These are phyloP conservation scores for Erodium moschatum DNA, from an alignment of 441 rosid species.

Conservation along the genomic window DNA sequence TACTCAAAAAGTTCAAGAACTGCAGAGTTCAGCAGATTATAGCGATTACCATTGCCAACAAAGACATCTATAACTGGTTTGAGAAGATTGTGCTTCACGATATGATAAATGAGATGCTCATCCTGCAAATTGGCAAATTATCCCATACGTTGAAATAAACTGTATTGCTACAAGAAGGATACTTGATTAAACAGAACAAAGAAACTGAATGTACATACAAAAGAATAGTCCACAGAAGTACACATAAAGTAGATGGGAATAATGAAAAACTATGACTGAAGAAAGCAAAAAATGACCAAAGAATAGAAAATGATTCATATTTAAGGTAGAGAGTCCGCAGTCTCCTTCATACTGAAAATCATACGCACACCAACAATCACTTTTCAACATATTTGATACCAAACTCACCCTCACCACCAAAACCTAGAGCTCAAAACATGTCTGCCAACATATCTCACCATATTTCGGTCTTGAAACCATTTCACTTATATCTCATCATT, in stretches of 20 bases:
- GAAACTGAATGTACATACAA: background rate
- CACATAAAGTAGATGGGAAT: background rate
- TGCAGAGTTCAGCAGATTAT: conserved; percentile 84
- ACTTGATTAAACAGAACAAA: background rate
- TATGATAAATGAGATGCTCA: conserved; percentile 66
- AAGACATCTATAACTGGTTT: conserved; percentile 83
- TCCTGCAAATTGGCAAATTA: conserved; percentile 49
- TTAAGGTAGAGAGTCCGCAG: background rate
- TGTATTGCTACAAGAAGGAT: background rate
- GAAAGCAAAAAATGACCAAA: background rate
- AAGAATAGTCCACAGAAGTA: background rate
- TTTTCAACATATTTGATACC: background rate
- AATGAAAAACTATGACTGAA: background rate
- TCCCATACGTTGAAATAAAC: conserved; percentile 16
- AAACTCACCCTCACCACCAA: background rate
- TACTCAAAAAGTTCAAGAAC: conserved; percentile 85
- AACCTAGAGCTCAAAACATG: background rate
- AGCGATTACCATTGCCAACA: conserved; percentile 76
- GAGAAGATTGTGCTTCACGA: conserved; percentile 75
- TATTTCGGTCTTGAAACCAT: background rate
- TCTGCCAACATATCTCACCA: background rate
- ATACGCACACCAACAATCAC: background rate
- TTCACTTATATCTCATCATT: background rate
- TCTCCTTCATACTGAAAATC: background rate
- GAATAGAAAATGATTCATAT: background rate